A percentile compares a stretch with the other conserved stretches of the same genome.
These are phyloP conservation scores for Ceratobasidium sp. DNA, from an alignment of 1,284 basidiomycete species.

Conservation along the genomic window DNA sequence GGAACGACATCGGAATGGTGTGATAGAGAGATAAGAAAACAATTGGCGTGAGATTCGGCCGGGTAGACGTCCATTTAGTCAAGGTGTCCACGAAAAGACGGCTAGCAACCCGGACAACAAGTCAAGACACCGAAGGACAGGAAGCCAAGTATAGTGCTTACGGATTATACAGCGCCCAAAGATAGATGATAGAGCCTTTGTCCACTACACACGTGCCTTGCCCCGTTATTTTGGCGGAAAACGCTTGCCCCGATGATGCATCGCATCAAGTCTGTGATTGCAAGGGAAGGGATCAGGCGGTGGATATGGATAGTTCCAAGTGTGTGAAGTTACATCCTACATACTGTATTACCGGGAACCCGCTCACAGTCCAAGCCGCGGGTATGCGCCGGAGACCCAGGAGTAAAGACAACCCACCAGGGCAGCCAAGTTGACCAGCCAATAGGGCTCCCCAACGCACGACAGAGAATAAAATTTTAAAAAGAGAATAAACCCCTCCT, in stretches of 20 bases:
- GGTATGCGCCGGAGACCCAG: no score
- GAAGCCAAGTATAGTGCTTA: neutral
- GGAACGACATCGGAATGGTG: neutral
- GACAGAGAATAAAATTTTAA: no score
- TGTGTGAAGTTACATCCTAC: neutral
- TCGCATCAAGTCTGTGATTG: neutral
- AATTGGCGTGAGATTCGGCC: neutral
- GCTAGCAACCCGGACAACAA: neutral
- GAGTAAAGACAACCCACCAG: no score
- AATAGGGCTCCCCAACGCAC: no score
- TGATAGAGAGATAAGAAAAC: neutral
- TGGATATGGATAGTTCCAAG: conserved; percentile 1
- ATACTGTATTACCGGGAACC: no score
- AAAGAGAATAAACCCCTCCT: no score
- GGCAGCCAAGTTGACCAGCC: no score
- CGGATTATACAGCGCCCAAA: neutral
- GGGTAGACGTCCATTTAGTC: neutral
- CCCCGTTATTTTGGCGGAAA: neutral
- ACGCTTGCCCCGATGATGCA: neutral
- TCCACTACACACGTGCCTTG: no score
- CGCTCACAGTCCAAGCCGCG: no score
- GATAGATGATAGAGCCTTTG: neutral
- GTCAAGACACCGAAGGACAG: neutral
- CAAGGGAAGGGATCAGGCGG: neutral
- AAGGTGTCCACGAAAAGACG: neutral